Percentiles rank a stretch among this genome's conserved stretches.
These are phyloP conservation scores for Thielaviopsis ethacetica DNA, from an alignment of 2,329 filamentous ascomycete genomes.

Conservation along the genomic window DNA sequence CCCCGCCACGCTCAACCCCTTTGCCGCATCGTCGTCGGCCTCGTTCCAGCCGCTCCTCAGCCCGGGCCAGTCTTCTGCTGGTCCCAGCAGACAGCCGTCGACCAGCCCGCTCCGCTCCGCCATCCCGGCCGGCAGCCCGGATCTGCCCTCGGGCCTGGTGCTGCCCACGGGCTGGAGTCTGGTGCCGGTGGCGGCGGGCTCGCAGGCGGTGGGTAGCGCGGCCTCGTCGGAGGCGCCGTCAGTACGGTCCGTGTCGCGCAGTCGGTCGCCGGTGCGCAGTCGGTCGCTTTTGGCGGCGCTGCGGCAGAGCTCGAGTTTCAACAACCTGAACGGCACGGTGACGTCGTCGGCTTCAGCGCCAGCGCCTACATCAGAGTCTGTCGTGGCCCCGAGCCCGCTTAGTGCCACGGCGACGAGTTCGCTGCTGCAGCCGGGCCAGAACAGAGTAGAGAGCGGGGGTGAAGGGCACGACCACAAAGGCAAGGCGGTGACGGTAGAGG, in stretches of 20 bases:
- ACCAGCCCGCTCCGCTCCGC: slow-evolving; percentile 17
- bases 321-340: slow-evolving; percentile 5
- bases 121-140: slow-evolving; percentile 43
- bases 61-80: slow-evolving; percentile 12
- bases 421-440: slow-evolving; percentile 8
- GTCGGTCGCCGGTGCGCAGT: slow-evolving; percentile 8
- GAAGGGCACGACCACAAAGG: slow-evolving; percentile 19
- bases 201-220: not conserved
- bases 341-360: slow-evolving; percentile 8
- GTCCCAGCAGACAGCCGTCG: slow-evolving; percentile 3
- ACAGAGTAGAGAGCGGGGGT: slow-evolving; percentile 12
- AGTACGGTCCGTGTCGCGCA: slow-evolving; percentile 6
- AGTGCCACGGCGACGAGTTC: slow-evolving; percentile 8
- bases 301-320: slow-evolving; percentile 9
- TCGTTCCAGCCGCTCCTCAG: slow-evolving; percentile 12
- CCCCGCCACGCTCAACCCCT: slow-evolving; percentile 11
- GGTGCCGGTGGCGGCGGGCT: slow-evolving; percentile 30
- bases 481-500: slow-evolving; percentile 26
- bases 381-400: slow-evolving; percentile 5
- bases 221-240: slow-evolving; percentile 13
- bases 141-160: slow-evolving; percentile 46
- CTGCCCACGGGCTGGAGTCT: slow-evolving; percentile 50
- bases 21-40: slow-evolving; percentile 12
- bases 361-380: slow-evolving; percentile 1
- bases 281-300: slow-evolving; percentile 12